Percentiles rank a stretch among this genome's conserved stretches.
Evolutionary conservation across 495 filamentous ascomycete genomes (phyloP).

Genomic region (Cenococcum geophilum): DNA sequence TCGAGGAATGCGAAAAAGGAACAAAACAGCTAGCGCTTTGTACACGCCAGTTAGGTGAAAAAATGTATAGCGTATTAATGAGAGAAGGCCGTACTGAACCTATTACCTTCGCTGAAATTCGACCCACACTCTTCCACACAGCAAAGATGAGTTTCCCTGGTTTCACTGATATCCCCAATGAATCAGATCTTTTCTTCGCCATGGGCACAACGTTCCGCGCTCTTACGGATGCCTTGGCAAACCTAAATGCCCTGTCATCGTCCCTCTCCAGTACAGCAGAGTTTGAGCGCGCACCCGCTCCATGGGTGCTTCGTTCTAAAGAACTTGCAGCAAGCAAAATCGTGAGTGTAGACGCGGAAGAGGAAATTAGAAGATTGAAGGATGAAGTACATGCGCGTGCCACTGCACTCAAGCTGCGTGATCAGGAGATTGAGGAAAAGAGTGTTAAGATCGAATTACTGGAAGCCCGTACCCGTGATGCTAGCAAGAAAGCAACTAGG

Average conservation of each 20-base stretch:
- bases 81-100: conserved; percentile 69
- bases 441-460: conserved; percentile 89
- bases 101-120: conserved; percentile 59
- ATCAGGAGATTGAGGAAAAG: conserved; percentile 64
- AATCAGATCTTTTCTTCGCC: conserved; percentile 60
- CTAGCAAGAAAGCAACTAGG: conserved; percentile 58
- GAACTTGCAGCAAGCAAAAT: conserved; percentile 73
- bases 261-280: conserved; percentile 77
- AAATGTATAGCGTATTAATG: conserved; percentile 56
- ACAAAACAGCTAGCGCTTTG: conserved; percentile 63
- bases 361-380: conserved; percentile 48
- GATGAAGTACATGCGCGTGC: conserved; percentile 63
- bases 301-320: conserved; percentile 77
- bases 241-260: conserved; percentile 62
- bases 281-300: conserved; percentile 68
- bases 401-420: conserved; percentile 56
- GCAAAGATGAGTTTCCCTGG: conserved; percentile 29
- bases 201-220: conserved; percentile 57
- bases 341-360: conserved; percentile 69
- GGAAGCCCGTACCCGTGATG: conserved; percentile 71
- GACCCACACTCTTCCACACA: conserved; percentile 36
- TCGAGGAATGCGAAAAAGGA: conserved; percentile 56
- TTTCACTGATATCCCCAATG: conserved; percentile 24
- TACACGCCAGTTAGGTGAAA: conserved; percentile 59
- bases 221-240: conserved; percentile 59